Evolutionary conservation across 2,329 filamentous ascomycete species (phyloP).

Genomic region (Fusarium robinianum): DNA sequence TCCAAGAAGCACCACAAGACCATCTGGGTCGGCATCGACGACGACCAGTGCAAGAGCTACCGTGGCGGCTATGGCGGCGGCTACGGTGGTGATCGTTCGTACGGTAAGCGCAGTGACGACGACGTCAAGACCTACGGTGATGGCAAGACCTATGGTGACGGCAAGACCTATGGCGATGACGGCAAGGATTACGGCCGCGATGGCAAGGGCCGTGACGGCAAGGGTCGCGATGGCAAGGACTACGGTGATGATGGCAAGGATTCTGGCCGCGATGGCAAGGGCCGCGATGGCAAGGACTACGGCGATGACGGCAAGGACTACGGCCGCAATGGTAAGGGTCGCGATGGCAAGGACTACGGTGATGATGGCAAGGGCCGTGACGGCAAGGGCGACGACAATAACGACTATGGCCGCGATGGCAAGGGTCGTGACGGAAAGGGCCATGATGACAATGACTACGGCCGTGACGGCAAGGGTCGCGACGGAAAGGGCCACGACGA

Average conservation of each 20-base stretch:
- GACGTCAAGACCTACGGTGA: background rate
- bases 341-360: background rate
- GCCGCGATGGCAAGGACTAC: background rate
- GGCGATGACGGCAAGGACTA: background rate
- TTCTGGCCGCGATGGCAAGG: background rate
- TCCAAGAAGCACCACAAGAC: conserved; percentile 18
- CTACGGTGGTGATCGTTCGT: background rate
- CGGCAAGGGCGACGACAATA: background rate
- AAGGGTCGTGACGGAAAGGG: background rate
- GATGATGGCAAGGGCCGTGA: background rate
- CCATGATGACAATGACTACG: background rate
- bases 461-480: no score
- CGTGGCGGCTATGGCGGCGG: background rate
- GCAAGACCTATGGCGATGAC: background rate
- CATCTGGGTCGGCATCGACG: conserved; percentile 25
- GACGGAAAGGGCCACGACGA: no score
- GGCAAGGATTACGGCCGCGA: background rate
- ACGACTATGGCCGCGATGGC: background rate
- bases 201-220: background rate
- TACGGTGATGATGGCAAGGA: background rate
- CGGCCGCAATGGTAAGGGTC: background rate
- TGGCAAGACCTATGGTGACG: background rate
- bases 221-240: no score
- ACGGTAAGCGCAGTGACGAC: no score
- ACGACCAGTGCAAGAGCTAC: conserved; percentile 23